Conservation (phyloP, 2,329 filamentous ascomycete genomes). For the Pseudovirgaria hyperparasitica region DNA sequence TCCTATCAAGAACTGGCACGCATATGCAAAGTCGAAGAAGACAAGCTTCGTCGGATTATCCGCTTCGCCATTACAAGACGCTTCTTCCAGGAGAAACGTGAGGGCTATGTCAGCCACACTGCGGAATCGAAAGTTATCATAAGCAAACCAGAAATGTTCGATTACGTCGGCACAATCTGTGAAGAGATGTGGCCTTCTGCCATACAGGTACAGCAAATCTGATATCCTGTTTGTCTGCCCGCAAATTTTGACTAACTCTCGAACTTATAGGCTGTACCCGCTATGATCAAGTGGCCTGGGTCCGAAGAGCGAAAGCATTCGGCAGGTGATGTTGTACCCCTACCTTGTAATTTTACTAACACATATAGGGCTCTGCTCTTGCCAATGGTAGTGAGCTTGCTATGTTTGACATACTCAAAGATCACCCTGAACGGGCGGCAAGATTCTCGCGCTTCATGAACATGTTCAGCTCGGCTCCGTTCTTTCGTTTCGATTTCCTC, state of each 20-base stretch:
- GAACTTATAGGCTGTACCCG: too few relatives aligned
- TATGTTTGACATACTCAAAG: not conserved
- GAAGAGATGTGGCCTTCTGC: conserved; percentile 8
- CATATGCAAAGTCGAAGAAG: conserved; percentile 13
- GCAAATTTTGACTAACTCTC: too few relatives aligned
- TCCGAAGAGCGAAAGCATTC: conserved; percentile 1
- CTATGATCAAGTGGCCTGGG: conserved; percentile 1
- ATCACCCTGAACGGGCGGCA: not conserved
- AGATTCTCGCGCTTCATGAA: too few relatives aligned
- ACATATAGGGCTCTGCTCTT: too few relatives aligned
- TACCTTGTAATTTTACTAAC: not conserved
- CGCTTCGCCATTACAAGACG: conserved; percentile 22
- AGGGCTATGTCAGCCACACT: conserved; percentile 27
- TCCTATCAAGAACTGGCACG: conserved; percentile 20
- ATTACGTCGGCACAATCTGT: conserved; percentile 7
- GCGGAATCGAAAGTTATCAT: conserved; percentile 5
- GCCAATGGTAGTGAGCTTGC: too few relatives aligned
- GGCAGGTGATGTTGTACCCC: not conserved
- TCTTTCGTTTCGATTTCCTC: too few relatives aligned
- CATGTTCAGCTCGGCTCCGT: too few relatives aligned
- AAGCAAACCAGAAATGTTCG: conserved; percentile 7
- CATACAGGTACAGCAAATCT: too few relatives aligned
- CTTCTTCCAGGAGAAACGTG: conserved; percentile 19
- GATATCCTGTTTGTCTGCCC: too few relatives aligned
- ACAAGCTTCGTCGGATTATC: conserved; percentile 17